Evolutionary conservation across 177 flowering plant species (phyloP), one percentile per base, ranked within the genome.

Genomic region (Vitis hybrid): DNA sequence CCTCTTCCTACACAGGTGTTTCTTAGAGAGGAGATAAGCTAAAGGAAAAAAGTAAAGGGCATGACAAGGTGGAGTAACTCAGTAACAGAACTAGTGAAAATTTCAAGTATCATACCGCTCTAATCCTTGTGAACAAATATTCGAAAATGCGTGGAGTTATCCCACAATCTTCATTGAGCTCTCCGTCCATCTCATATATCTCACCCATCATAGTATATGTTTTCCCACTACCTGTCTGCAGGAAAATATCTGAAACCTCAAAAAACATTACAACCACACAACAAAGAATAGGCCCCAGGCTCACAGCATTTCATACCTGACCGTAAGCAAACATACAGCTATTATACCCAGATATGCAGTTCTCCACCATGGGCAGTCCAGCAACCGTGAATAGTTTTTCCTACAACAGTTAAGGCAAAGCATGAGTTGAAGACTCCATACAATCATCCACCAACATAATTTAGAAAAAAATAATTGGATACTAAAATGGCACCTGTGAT

Each of bases 301-400:
- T 7, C 49, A 15, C 23, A 55, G n/a, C 14, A 55, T 17, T 48
- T 39, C 63, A 45, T 80, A 91, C 98, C 94, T 93, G 97, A 26
- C 98, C 98, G 77, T 90, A 93, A 49, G 98, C 98, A 84, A 93
- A 93, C 89, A 91, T 88, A 73, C 96, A 93, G 75, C 98, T 93
- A 64, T 93, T 91, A 70, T 93, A 93, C 19, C 98, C 98, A 74
- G 94, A 89, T 95, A 93, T 82, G 81, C 97, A 93, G 76, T 93
- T 93, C 79, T 93, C 98, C 78, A 93, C 97, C 90, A 91, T 91
- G 48, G 97, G 97, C 66, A 90, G 62, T 48, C 97, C 97, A 64
- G 91, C 96, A 65, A 86, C 91, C 72, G 71, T 79, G 78, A 93
- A 93, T 58, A 93, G 90, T 73, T 84, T 85, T 81, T 90, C 97